phyloP scores from a whole-genome alignment of 768 basidiomycete genomes.

The Albatrellus ellisii region DNA sequence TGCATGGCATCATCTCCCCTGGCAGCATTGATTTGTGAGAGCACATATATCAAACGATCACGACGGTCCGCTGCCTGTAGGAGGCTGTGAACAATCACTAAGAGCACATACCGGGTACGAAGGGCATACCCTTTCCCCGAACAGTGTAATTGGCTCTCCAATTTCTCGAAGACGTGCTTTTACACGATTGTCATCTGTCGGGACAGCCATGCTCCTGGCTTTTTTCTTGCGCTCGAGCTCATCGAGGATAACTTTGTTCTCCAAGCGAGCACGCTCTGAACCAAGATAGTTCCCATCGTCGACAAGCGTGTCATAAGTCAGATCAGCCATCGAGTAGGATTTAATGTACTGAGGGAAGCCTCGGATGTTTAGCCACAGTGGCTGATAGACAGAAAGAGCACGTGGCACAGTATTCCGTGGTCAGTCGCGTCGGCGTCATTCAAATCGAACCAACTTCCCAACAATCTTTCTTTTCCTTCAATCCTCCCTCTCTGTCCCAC shows the following conservation, averaged over 20 bases:
- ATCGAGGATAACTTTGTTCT: slow-evolving; percentile 81
- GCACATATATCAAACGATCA: slow-evolving; percentile 88
- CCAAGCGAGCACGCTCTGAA: slow-evolving; percentile 60
- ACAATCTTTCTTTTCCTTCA: too few relatives aligned
- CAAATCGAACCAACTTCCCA: too few relatives aligned
- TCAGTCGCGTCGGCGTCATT: too few relatives aligned
- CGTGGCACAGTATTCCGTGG: too few relatives aligned
- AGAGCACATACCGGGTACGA: background rate
- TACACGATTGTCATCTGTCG: slow-evolving; percentile 93
- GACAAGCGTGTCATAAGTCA: slow-evolving; percentile 61
- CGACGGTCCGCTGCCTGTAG: slow-evolving; percentile 85
- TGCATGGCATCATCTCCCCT: slow-evolving; percentile 71
- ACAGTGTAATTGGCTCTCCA: slow-evolving; percentile 94
- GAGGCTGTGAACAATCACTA: slow-evolving; percentile 12
- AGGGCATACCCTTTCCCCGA: slow-evolving; percentile 87
- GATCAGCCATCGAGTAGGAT: slow-evolving; percentile 44
- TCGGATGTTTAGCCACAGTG: too few relatives aligned
- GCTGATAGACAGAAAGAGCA: too few relatives aligned
- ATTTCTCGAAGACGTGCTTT: slow-evolving; percentile 82
- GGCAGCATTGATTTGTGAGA: slow-evolving; percentile 87
- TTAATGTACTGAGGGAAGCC: background rate
- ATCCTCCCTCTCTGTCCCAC: too few relatives aligned
- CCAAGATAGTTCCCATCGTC: slow-evolving; percentile 71
- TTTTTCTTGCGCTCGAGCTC: slow-evolving; percentile 98
- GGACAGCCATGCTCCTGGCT: slow-evolving; percentile 85